Base-by-base conservation (phyloP, 2,329 filamentous ascomycete genomes). In the Microsporum canis region DNA sequence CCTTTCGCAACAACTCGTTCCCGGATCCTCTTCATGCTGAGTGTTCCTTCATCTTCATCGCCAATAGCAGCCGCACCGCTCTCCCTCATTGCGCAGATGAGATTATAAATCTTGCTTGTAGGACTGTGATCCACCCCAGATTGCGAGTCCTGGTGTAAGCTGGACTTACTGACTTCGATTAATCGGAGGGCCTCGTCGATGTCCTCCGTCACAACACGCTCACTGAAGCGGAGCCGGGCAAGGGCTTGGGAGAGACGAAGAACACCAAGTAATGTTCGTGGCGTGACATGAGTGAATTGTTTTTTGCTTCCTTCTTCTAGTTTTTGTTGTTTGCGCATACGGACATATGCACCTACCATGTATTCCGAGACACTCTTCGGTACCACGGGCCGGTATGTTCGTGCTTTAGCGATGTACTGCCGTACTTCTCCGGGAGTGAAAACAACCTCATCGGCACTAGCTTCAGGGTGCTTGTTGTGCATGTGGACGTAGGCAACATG, bases 401-500 rank as follows among this genome's bases (percentile, higher is more conserved):
- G 87, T 1, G 94, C 94, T 71, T 92, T 88, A 8, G 94, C 92
- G 63, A 99, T 89, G 79, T 96, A 99, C 67, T 95, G 91, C 61
- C 94, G 89, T 58, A 99, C 92, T 76, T 99, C 94, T 66, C 91
- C 84, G 0, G 94, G 94, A 1, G 86, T 86, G 77, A 99, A 96
- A 67, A 96, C 84, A n/a, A 94, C 80, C 12, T 82, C 81, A 58
- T 79, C 76, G 41, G 82, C 78, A 57, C 79, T 79, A n/a, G 84
- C 81, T 67, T 96, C 90, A 0, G 94, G 94, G 73, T 99, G 94
- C 60, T 84, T 86, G 77, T 88, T 94, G 80, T 97, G 86, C 88
- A 97, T 99, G 78, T 99, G 94, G 57, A 99, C 94, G 71, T 91
- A 89, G 36, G 94, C 88, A 66, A 99, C 94, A 80, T 99, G 94